phyloP scores from a whole-genome alignment of 768 basidiomycete genomes.

The Termitomyces sp. region DNA sequence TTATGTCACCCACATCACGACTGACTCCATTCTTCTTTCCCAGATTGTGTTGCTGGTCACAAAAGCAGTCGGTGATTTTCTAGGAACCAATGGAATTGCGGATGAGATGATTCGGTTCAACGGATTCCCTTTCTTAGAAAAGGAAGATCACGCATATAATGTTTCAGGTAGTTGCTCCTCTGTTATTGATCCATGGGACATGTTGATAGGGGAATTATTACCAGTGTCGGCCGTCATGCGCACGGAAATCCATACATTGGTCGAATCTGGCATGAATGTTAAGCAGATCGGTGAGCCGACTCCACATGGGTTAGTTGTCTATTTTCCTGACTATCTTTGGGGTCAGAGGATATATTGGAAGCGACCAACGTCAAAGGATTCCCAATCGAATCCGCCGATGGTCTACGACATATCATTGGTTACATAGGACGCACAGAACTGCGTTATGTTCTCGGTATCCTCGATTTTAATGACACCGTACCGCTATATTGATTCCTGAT shows the following conservation, averaged over 20 bases:
- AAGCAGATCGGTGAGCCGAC: conserved; percentile 70
- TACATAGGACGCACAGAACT: conserved; percentile 89
- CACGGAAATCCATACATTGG: conserved; percentile 68
- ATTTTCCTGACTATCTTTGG: not conserved
- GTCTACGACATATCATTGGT: conserved; percentile 63
- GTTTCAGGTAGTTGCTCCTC: conserved; percentile 64
- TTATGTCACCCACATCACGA: not conserved
- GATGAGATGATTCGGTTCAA: conserved; percentile 98
- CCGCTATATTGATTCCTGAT: not conserved
- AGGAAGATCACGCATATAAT: conserved; percentile 90
- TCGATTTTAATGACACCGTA: not conserved
- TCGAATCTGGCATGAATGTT: conserved; percentile 72
- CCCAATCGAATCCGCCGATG: conserved; percentile 73
- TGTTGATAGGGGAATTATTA: not conserved
- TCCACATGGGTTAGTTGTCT: not conserved
- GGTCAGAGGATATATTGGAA: conserved; percentile 64
- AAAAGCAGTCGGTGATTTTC: conserved; percentile 93
- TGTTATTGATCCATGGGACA: not conserved
- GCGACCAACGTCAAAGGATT: conserved; percentile 85
- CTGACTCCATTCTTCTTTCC: conserved; percentile 10
- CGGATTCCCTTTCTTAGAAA: conserved; percentile 95
- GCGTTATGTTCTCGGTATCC: conserved; percentile 76
- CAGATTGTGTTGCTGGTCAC: conserved; percentile 96
- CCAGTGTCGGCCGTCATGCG: conserved; percentile 90
- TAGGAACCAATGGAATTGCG: conserved; percentile 92